Conservation (phyloP, 2,329 filamentous ascomycete genomes). For the Spiromastix sp. region DNA sequence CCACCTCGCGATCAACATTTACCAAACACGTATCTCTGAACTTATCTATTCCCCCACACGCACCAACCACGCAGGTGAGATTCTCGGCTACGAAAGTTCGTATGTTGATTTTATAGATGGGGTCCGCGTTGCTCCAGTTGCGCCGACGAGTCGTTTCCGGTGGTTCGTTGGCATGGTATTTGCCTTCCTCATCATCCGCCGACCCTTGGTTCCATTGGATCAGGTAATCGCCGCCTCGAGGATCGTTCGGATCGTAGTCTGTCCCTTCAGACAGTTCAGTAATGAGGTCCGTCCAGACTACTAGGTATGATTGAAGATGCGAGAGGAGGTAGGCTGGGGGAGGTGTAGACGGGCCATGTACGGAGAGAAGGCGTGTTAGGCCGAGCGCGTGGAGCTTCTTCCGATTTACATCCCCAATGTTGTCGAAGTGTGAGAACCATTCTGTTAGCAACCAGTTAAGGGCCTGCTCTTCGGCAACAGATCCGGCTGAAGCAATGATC, state of each 20-base stretch:
- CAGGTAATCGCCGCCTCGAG: slow-evolving; percentile 29
- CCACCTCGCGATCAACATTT: slow-evolving; percentile 34
- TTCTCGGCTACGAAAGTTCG: slow-evolving; percentile 34
- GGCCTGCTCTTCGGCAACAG: slow-evolving; percentile 22
- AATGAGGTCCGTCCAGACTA: slow-evolving; percentile 37
- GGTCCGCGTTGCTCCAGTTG: slow-evolving; percentile 30
- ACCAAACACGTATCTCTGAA: slow-evolving; percentile 34
- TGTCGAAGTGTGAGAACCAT: slow-evolving; percentile 40
- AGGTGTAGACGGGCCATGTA: slow-evolving; percentile 24
- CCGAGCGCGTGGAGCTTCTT: slow-evolving; percentile 39
- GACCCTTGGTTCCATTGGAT: slow-evolving; percentile 25
- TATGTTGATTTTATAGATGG: slow-evolving; percentile 34
- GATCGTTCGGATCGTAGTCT: slow-evolving; percentile 24
- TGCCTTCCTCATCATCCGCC: slow-evolving; percentile 22
- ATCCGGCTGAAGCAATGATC: slow-evolving; percentile 27
- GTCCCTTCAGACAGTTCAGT: slow-evolving; percentile 34
- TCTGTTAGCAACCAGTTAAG: slow-evolving; percentile 36
- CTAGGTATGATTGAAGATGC: slow-evolving; percentile 36
- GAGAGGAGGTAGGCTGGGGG: slow-evolving; percentile 32
- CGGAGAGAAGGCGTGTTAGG: slow-evolving; percentile 34
- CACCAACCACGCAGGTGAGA: slow-evolving; percentile 28
- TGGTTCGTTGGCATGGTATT: slow-evolving; percentile 25
- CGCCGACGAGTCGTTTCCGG: slow-evolving; percentile 33
- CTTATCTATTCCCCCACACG: slow-evolving; percentile 30
- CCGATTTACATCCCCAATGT: slow-evolving; percentile 34